Conservation (phyloP, 2,329 filamentous ascomycete genomes). For the Ustulina deusta region DNA sequence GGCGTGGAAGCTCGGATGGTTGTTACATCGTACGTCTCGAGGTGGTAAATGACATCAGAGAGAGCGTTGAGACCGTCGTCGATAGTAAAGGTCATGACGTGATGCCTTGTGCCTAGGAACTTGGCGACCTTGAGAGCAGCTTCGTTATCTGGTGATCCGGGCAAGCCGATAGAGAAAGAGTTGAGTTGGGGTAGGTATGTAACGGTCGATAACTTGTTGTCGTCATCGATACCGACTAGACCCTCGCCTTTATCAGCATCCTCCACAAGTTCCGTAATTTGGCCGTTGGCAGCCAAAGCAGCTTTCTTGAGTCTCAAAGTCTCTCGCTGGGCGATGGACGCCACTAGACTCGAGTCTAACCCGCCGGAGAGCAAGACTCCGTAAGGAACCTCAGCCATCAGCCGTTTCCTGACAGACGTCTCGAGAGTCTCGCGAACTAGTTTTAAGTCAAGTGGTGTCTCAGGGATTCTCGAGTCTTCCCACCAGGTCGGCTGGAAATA, state of each 20-base stretch:
- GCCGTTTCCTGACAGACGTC: constrained; percentile 90
- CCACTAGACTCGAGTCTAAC: constrained; percentile 94
- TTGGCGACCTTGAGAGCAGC: constrained; percentile 93
- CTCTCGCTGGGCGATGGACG: constrained; percentile 94
- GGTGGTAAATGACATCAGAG: constrained; percentile 96
- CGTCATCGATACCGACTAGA: constrained; percentile 93
- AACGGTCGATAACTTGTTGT: constrained; percentile 88
- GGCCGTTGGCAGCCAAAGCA: constrained; percentile 63
- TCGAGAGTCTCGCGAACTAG: constrained; percentile 84
- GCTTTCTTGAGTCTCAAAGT: constrained; percentile 80
- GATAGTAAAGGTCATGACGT: constrained; percentile 98
- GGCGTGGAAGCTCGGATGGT: constrained; percentile 98
- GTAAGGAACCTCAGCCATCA: constrained; percentile 99
- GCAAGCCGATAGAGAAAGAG: constrained; percentile 98
- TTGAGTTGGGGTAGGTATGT: constrained; percentile 95
- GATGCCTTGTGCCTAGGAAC: constrained; percentile 97
- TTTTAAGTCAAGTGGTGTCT: constrained; percentile 85
- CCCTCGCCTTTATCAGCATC: constrained; percentile 73
- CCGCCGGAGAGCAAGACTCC: constrained; percentile 95
- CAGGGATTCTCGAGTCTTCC: constrained; percentile 82
- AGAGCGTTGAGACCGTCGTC: constrained; percentile 97
- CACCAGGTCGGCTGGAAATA: constrained; percentile 96
- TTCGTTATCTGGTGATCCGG: constrained; percentile 89
- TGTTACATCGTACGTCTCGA: constrained; percentile 98
- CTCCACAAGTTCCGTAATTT: constrained; percentile 55